A percentile compares a stretch with the other conserved stretches of the same genome.
These are phyloP conservation scores for Hypoxylon fragiforme DNA, from an alignment of 495 filamentous ascomycete species.

Conservation along the genomic window DNA sequence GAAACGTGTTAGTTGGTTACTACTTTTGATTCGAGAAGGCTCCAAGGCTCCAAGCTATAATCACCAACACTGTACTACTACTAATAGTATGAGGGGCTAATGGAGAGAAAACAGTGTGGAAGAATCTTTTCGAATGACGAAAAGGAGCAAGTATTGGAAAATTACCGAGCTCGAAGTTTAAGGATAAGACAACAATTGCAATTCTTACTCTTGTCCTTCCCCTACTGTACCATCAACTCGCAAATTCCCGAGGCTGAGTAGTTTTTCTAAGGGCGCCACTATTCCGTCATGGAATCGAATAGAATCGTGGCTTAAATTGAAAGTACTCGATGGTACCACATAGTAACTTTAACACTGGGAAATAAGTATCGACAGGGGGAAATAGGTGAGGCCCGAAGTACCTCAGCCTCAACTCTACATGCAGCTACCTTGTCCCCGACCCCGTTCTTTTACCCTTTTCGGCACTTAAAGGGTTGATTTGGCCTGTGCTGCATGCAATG, in stretches of 20 bases:
- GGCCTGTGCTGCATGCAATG: constrained; percentile 30
- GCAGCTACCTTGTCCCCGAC: constrained; percentile 8
- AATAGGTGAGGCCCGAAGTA: not conserved
- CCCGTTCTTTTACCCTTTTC: constrained; percentile 26
- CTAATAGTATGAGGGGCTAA: not conserved
- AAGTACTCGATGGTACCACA: constrained; percentile 24
- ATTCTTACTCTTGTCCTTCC: constrained; percentile 7
- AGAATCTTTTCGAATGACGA: too few relatives aligned
- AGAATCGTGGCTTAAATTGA: constrained; percentile 36
- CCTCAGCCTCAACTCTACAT: constrained; percentile 32
- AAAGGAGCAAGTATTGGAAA: not conserved
- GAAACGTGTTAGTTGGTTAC: too few relatives aligned
- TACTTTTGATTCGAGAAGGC: constrained; percentile 35
- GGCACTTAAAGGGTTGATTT: constrained; percentile 27
- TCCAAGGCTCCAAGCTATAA: constrained; percentile 3
- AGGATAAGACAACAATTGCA: not conserved
- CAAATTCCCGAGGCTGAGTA: constrained; percentile 31
- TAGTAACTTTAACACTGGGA: constrained; percentile 12
- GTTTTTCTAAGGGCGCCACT: constrained; percentile 35
- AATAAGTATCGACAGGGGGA: not conserved
- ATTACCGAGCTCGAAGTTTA: too few relatives aligned
- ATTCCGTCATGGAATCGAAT: constrained; percentile 39
- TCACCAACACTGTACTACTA: not conserved
- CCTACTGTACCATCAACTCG: not conserved
- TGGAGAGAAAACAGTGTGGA: constrained; percentile 6